Evolutionary conservation across 306 rosid species (phyloP).

Genomic region (Quercus cerris): DNA sequence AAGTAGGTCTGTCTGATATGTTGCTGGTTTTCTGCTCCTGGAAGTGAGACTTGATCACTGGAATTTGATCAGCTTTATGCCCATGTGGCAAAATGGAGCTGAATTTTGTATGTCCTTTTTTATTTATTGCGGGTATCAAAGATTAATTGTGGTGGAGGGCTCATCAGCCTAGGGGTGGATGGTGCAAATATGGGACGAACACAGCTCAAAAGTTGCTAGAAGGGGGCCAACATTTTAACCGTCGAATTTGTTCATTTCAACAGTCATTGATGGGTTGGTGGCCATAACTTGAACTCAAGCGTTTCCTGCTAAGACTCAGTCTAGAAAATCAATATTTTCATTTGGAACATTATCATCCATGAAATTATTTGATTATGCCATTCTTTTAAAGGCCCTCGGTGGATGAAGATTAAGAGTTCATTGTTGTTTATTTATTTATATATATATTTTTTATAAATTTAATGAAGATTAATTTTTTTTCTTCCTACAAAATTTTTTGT

Average conservation of each 20-base stretch:
- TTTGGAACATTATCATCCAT: background rate
- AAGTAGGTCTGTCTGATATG: slow-evolving; percentile 10
- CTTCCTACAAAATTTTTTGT: background rate
- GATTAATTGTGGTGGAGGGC: background rate
- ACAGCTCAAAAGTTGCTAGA: background rate
- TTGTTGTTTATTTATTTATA: background rate
- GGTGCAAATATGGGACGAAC: background rate
- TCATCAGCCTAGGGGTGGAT: background rate
- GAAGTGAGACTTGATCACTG: background rate
- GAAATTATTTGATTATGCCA: background rate
- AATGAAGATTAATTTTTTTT: background rate
- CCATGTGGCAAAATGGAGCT: background rate
- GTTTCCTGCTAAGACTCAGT: background rate
- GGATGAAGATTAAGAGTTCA: background rate
- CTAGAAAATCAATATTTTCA: background rate
- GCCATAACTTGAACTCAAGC: background rate
- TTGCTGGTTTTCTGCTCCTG: slow-evolving; percentile 10
- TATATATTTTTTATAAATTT: background rate
- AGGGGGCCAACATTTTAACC: background rate
- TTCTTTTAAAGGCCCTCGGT: background rate
- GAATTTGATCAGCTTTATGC: background rate
- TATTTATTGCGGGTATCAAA: background rate
- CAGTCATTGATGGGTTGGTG: background rate
- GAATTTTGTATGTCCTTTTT: background rate
- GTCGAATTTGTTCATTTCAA: background rate